These are phyloP conservation scores for Ustilago shanxiensis DNA, from an alignment of 1,284 basidiomycete genomes.

Conservation along the genomic window DNA sequence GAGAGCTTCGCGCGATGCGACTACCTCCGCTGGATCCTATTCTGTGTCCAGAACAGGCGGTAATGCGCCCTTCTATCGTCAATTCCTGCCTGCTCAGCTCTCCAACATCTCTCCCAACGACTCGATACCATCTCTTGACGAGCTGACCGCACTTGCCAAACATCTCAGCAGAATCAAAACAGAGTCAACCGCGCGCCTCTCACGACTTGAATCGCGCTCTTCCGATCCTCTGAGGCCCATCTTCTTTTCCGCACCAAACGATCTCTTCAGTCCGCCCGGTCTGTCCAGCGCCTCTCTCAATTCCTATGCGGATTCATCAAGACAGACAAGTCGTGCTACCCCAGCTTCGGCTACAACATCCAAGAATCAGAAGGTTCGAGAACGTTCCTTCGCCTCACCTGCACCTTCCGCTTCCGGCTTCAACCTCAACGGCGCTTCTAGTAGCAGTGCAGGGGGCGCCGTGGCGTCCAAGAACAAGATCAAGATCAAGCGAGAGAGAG, in stretches of 20 bases:
- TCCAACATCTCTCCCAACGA: conserved; percentile 46
- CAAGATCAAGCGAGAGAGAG: conserved; percentile 52
- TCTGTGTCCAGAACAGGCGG: conserved; percentile 14
- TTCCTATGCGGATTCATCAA: conserved; percentile 36
- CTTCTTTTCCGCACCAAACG: conserved; percentile 42
- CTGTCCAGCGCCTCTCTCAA: conserved; percentile 26
- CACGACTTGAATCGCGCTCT: conserved; percentile 37
- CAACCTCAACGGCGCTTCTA: conserved; percentile 22
- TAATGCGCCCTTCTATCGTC: conserved; percentile 46
- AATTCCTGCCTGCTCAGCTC: conserved; percentile 50
- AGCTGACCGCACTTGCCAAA: conserved; percentile 43
- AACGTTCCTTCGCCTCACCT: conserved; percentile 44
- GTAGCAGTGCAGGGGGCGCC: conserved; percentile 9
- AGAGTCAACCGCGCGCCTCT: conserved; percentile 37
- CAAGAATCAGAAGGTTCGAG: conserved; percentile 37
- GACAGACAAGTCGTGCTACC: conserved; percentile 22
- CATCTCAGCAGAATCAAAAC: conserved; percentile 42
- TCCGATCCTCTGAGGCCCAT: conserved; percentile 36
- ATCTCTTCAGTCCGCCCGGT: conserved; percentile 46
- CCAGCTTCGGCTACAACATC: conserved; percentile 8
- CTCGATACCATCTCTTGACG: conserved; percentile 51
- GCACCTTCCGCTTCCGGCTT: conserved; percentile 24
- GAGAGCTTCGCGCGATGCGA: conserved; percentile 34
- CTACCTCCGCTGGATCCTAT: conserved; percentile 2
- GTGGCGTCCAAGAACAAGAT: conserved; percentile 33